A percentile compares a stretch with the other conserved stretches of the same genome.
phyloP scores from a whole-genome alignment of 2,329 filamentous ascomycete species.

The Colletotrichum neosansevieriae region DNA sequence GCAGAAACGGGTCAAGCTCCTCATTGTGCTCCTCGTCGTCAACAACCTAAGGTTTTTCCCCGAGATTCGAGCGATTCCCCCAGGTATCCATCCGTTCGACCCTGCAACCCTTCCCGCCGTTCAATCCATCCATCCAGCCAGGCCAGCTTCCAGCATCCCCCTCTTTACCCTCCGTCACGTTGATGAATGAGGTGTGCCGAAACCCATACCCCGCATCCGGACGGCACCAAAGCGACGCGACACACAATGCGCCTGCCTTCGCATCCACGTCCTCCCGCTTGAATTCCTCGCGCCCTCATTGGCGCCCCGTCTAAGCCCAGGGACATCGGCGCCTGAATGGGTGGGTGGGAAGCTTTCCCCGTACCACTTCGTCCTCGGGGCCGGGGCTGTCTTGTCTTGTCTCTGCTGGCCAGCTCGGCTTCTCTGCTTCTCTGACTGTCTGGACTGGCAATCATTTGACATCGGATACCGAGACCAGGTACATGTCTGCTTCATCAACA shows the following conservation, averaged over 20 bases:
- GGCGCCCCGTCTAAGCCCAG: constrained; percentile 20
- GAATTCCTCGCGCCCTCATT: constrained; percentile 18
- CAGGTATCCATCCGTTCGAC: constrained; percentile 29
- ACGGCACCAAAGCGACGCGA: constrained; percentile 38
- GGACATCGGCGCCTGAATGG: constrained; percentile 32
- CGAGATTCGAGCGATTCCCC: constrained; percentile 37
- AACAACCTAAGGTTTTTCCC: background rate
- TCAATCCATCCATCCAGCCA: constrained; percentile 18
- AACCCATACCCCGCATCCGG: constrained; percentile 39
- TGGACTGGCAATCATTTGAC: constrained; percentile 12
- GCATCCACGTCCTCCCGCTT: constrained; percentile 26
- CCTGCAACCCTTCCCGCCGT: constrained; percentile 10
- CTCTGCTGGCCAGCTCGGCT: constrained; percentile 9
- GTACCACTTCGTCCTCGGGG: constrained; percentile 15
- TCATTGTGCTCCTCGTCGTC: background rate
- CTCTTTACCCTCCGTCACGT: constrained; percentile 25
- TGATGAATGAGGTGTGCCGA: constrained; percentile 37
- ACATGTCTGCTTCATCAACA: constrained; percentile 21
- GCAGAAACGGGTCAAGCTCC: constrained; percentile 1
- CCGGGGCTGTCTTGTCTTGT: constrained; percentile 12
- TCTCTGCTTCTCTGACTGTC: constrained; percentile 16
- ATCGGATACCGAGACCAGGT: constrained; percentile 16
- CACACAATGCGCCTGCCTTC: constrained; percentile 36
- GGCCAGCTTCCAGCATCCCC: constrained; percentile 14
- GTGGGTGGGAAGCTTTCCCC: constrained; percentile 38